Base-by-base conservation (phyloP, 192 early-diverging fungal genomes). In the Rhizophagus sp. region DNA sequence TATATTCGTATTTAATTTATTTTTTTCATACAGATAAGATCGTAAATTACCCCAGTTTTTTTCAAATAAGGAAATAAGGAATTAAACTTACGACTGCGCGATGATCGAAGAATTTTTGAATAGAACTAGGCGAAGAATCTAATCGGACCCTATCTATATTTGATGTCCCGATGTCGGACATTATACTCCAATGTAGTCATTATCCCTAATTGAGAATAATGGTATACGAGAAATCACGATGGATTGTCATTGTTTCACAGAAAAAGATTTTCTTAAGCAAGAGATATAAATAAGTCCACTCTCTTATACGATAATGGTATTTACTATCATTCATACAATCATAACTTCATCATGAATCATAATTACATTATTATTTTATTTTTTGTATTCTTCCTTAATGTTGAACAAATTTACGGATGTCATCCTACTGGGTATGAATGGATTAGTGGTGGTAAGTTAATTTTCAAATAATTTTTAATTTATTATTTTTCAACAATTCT, bases 301-400 rank as follows among this genome's bases (percentile, higher is more conserved):
- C n/a, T 64, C 63, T 64, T 64, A 27, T 11, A 27, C 10, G 25
- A 11, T 24, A 64, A 64, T 27, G 25, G 63, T 8, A n/a, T 25
- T 8, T 25, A 27, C 1, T 0, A 27, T 25, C 34, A 41, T 41
- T 36, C 30, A 36, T 4, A 41, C 39, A 41, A 64, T 64, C 7
- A 41, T 41, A 41, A 41, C 8, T 41, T 63, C 62, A 63, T 63
- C 62, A 63, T 63, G 62, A 63, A 63, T 64, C 63, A 24, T n/a
- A 64, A 64, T 25, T 64, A 64, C 63, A 25, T 64, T 64, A 64
- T n/a, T 64, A 27, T 64, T 64, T 64, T 64, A 64, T 64, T 64
- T 64, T 25, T 64, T 64, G 19, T 30, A 64, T 30, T 64, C 27
- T 64, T 64, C n/a, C 25, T 64, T 30, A 64, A 27, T 30, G 63